Percentiles rank a stretch among this genome's conserved stretches.
Conservation (phyloP, 176 grass and related monocot genomes). For the Areca catechu region DNA sequence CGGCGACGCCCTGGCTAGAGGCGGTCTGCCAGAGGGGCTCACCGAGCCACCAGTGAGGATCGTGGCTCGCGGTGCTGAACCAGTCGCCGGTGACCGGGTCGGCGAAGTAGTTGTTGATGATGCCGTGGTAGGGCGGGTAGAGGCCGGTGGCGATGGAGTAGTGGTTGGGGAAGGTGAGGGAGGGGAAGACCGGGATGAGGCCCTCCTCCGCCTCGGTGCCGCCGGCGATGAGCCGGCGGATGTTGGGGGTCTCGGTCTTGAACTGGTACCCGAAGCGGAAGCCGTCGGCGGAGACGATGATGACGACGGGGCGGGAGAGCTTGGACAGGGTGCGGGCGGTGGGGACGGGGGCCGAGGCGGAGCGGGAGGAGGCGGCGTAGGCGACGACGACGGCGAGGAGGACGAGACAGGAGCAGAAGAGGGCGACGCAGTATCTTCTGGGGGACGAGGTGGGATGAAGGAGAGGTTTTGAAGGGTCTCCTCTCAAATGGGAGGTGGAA, state of each 20-base stretch:
- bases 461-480: too few relatives aligned
- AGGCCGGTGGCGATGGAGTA: not conserved
- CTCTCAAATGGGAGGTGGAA: too few relatives aligned
- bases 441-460: too few relatives aligned
- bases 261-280: constrained; percentile 88
- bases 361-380: constrained; percentile 20
- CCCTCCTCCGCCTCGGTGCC: not conserved
- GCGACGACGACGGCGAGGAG: constrained; percentile 16
- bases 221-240: constrained; percentile 54
- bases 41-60: constrained; percentile 69
- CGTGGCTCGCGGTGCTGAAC: constrained; percentile 59
- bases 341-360: constrained; percentile 7
- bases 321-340: constrained; percentile 28
- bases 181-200: not conserved
- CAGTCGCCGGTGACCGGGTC: constrained; percentile 49
- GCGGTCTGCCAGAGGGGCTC: constrained; percentile 80
- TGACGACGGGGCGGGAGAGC: constrained; percentile 57
- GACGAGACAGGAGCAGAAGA: not conserved
- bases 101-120: constrained; percentile 86
- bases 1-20: constrained; percentile 37
- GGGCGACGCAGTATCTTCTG: not conserved
- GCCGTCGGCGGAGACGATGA: constrained; percentile 75
- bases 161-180: constrained; percentile 2
- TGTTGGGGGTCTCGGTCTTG: constrained; percentile 50
- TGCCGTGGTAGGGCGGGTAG: constrained; percentile 46